Evolutionary conservation across 129 eudicot species (phyloP), one percentile per base, ranked within the genome.

Genomic region (Calendula officinalis): DNA sequence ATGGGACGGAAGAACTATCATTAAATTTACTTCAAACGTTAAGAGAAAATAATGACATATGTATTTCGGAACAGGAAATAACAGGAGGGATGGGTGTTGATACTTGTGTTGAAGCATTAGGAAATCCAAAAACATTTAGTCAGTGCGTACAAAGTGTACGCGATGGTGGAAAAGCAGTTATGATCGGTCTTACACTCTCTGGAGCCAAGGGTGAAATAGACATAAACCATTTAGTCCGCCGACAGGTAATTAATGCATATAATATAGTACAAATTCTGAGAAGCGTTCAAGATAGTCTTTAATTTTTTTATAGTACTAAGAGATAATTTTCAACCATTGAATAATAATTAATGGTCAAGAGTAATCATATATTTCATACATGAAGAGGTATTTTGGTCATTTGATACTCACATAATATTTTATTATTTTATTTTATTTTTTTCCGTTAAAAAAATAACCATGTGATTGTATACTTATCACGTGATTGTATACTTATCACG

Each of bases 121-220:
- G 99, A 55, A 94, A 83, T 68, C 79, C 97, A 10, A 81, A 83
- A 72, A 94, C 99, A 17, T 94, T 94, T 68, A 61, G 53, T 36
- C 99, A 94, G 72, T 94, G 99, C 63, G 83, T 80, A 14, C 92
- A 81, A 69, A 88, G 97, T 56, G 97, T 94, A 33, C 76, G 97
- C 13, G 92, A 69, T 75, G 99, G 99, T 54, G 99, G 99, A 35
- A 94, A 94, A 77, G 99, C 99, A 50, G 99, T 94, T 54, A 94
- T 94, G 99, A 94, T 94, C 48, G 99, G 99, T 35, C 96, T 94
- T 68, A 78, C 99, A 2, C 82, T 81, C 7, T 15, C 97, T 10
- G 90, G 92, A 51, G 86, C 95, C 51, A 88, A 82, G 76, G 99
- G 99, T 1, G 97, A 88, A 86, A 76, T 94, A 4, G 99, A 94